A percentile compares a stretch with the other conserved stretches of the same genome.
phyloP scores from a whole-genome alignment of 1,284 basidiomycete genomes.

The Microbotryum saponariae region DNA sequence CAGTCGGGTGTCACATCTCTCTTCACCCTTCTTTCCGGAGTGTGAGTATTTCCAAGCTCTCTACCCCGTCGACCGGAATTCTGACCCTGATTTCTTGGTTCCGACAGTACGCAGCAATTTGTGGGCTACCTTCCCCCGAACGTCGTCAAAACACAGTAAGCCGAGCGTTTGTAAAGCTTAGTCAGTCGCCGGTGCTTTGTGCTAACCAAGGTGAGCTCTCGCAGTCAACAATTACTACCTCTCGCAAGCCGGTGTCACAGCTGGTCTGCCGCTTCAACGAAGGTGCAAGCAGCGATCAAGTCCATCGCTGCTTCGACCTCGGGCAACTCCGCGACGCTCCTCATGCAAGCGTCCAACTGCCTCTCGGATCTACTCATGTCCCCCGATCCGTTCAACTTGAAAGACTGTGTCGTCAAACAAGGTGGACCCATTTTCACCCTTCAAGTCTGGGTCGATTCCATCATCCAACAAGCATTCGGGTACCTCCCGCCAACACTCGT shows the following conservation, averaged over 20 bases:
- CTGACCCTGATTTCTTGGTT: not conserved
- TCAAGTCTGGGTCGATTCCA: constrained; percentile 11
- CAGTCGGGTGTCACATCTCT: not conserved
- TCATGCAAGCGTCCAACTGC: constrained; percentile 17
- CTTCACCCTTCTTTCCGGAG: constrained; percentile 11
- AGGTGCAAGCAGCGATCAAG: constrained; percentile 13
- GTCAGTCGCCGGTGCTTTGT: not conserved
- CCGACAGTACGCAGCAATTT: constrained; percentile 14
- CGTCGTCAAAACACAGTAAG: constrained; percentile 19
- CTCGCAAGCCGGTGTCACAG: not conserved
- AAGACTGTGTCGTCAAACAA: constrained; percentile 1
- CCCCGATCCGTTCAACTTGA: not conserved
- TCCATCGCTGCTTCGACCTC: constrained; percentile 16
- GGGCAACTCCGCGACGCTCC: constrained; percentile 13
- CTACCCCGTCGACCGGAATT: not conserved
- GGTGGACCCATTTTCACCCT: constrained; percentile 12
- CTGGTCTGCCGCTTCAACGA: constrained; percentile 9
- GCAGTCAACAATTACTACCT: constrained; percentile 17
- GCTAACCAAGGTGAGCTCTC: not conserved
- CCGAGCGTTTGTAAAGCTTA: no score
- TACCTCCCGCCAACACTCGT: constrained; percentile 21
- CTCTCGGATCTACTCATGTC: constrained; percentile 15
- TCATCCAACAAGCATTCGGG: constrained; percentile 23
- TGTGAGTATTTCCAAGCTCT: constrained; percentile 4
- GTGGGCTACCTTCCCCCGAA: constrained; percentile 25